Evolutionary conservation across 257 asterid species (phyloP).

Genomic region (Avicennia marina): DNA sequence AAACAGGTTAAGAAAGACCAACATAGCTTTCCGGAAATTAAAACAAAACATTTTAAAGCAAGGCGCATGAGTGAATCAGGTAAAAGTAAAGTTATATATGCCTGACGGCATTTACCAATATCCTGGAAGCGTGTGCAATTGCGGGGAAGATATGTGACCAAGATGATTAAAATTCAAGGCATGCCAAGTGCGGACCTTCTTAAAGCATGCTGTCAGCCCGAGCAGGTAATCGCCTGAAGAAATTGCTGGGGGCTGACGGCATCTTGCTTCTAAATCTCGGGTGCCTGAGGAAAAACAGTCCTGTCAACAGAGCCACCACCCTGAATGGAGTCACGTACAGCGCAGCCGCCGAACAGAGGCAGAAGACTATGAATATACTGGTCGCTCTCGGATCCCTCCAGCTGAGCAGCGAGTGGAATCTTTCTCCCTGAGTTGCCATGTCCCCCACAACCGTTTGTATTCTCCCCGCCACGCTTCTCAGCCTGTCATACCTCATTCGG

Average conservation of each 20-base stretch:
- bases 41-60: background rate
- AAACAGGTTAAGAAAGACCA: background rate
- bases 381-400: conserved; percentile 59
- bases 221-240: conserved; percentile 43
- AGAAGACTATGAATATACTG: conserved; percentile 29
- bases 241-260: conserved; percentile 39
- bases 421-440: conserved; percentile 54
- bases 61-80: too few relatives aligned
- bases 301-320: conserved; percentile 37
- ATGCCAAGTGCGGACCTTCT: background rate
- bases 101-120: too few relatives aligned
- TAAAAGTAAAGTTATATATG: too few relatives aligned
- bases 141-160: too few relatives aligned
- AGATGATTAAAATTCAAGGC: too few relatives aligned
- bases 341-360: conserved; percentile 37
- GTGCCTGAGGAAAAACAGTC: conserved; percentile 38
- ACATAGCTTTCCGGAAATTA: too few relatives aligned
- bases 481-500: conserved; percentile 54
- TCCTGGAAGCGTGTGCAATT: too few relatives aligned
- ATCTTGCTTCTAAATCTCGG: conserved; percentile 46
- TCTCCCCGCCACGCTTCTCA: conserved; percentile 46
- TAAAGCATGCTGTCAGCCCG: conserved; percentile 41
- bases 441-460: conserved; percentile 50
- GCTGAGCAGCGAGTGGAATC: conserved; percentile 37
- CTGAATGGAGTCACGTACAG: conserved; percentile 52